Percentiles rank a stretch among this genome's conserved stretches.
phyloP scores from a whole-genome alignment of 768 basidiomycete species.

The Rhizopogon vulgaris region DNA sequence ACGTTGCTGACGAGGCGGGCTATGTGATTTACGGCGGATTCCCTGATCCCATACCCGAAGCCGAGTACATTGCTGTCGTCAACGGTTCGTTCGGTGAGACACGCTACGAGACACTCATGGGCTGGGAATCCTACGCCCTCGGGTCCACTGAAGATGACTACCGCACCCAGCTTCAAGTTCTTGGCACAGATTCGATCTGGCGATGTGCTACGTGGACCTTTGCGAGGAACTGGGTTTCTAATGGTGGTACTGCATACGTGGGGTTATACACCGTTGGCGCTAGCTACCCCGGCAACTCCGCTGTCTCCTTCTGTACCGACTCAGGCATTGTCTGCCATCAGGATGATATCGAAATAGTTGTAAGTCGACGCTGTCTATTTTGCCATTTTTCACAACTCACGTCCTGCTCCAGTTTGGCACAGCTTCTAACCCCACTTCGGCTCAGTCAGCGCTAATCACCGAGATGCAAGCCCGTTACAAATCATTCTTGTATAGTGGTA shows the following conservation, averaged over 20 bases:
- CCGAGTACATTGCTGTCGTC: conserved; percentile 34
- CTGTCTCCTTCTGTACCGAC: conserved; percentile 48
- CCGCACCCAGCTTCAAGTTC: conserved; percentile 46
- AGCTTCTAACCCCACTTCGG: conserved; percentile 43
- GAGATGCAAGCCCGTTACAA: conserved; percentile 69
- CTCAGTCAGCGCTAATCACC: conserved; percentile 51
- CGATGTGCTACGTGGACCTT: conserved; percentile 69
- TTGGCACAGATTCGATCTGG: conserved; percentile 70
- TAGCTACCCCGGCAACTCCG: conserved; percentile 64
- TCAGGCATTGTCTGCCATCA: conserved; percentile 66
- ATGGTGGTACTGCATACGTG: conserved; percentile 63
- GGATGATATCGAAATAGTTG: conserved; percentile 77
- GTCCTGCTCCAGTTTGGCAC: conserved; percentile 41
- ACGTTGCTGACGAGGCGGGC: conserved; percentile 67
- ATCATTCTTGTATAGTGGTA: conserved; percentile 55
- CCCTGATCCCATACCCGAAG: conserved; percentile 31
- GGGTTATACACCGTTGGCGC: conserved; percentile 61
- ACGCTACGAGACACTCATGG: conserved; percentile 37
- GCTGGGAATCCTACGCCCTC: conserved; percentile 42
- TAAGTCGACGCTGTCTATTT: conserved; percentile 28
- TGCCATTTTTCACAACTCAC: conserved; percentile 2
- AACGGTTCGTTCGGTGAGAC: conserved; percentile 38
- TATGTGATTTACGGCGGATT: conserved; percentile 47
- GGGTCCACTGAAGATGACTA: conserved; percentile 20
- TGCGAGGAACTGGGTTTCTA: conserved; percentile 56